A percentile compares a stretch with the other conserved stretches of the same genome.
phyloP scores from a whole-genome alignment of 2,329 filamentous ascomycete genomes.

The Calonectria crousiana region DNA sequence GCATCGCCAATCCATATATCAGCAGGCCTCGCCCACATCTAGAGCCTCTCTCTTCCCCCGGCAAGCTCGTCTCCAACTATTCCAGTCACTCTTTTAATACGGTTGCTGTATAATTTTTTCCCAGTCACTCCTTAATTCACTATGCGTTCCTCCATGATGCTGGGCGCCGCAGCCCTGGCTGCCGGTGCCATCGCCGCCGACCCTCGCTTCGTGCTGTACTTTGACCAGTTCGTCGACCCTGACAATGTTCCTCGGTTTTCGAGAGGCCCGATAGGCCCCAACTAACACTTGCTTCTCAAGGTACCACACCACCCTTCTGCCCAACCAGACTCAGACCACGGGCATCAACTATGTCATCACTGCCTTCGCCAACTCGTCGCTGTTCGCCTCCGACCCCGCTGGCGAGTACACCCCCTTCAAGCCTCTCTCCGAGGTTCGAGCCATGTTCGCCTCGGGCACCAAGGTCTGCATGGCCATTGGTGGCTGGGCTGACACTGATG shows the following conservation, averaged over 20 bases:
- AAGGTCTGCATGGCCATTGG: slow-evolving; percentile 75
- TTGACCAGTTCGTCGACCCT: slow-evolving; percentile 55
- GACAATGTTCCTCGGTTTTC: not conserved
- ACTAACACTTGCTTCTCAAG: slow-evolving; percentile 40
- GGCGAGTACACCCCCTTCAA: slow-evolving; percentile 66
- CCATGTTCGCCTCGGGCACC: slow-evolving; percentile 63
- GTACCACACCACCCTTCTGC: slow-evolving; percentile 55
- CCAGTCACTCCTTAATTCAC: slow-evolving; percentile 22
- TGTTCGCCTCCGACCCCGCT: slow-evolving; percentile 57
- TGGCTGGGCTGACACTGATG: slow-evolving; percentile 72
- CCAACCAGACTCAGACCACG: slow-evolving; percentile 51
- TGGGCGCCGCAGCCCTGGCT: slow-evolving; percentile 32
- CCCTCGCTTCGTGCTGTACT: slow-evolving; percentile 56
- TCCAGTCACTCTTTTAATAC: slow-evolving; percentile 13
- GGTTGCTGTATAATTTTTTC: not conserved
- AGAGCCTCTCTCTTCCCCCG: not conserved
- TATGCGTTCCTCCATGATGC: slow-evolving; percentile 25
- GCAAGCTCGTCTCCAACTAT: not conserved
- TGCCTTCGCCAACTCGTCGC: slow-evolving; percentile 63
- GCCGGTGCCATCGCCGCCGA: slow-evolving; percentile 35
- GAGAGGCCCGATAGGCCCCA: not conserved
- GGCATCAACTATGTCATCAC: slow-evolving; percentile 68
- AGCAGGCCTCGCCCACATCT: not conserved
- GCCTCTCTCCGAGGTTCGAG: slow-evolving; percentile 62
- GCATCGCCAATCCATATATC: slow-evolving; percentile 6